Evolutionary conservation across 75 land plant genomes (phyloP).

Genomic region (Pinus taeda): DNA sequence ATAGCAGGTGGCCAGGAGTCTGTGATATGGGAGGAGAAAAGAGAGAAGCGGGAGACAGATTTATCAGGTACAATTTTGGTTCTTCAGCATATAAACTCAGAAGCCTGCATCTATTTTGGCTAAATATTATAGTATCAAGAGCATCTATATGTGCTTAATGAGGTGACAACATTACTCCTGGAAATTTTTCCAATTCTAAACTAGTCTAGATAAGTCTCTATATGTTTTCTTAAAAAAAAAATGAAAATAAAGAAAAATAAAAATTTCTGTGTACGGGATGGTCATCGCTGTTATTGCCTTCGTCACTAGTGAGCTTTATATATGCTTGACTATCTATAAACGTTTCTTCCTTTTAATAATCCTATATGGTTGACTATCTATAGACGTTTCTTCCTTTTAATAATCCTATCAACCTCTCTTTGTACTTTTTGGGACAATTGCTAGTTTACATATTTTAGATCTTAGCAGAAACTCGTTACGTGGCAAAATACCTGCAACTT

Average conservation of each 20-base stretch:
- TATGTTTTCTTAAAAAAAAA: background rate
- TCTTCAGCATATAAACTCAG: background rate
- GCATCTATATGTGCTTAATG: background rate
- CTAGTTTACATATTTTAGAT: slow-evolving; percentile 45
- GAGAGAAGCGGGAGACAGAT: slow-evolving; percentile 31
- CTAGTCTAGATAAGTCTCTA: background rate
- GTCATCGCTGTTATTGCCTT: no score
- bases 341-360: no score
- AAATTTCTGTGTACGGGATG: no score
- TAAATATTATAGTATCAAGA: background rate
- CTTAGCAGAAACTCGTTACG: slow-evolving; percentile 55
- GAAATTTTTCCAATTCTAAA: background rate
- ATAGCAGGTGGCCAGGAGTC: slow-evolving; percentile 13
- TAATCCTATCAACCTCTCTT: no score
- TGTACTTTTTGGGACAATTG: no score
- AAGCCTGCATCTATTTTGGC: background rate
- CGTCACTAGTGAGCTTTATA: no score
- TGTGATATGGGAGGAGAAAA: slow-evolving; percentile 40
- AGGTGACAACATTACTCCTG: no score
- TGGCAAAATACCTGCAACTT: slow-evolving; percentile 41
- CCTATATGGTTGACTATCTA: no score
- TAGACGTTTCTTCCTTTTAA: no score
- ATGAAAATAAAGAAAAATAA: no score
- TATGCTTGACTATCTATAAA: no score
- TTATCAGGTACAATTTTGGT: slow-evolving; percentile 12